A percentile compares a stretch with the other conserved stretches of the same genome.
phyloP scores from a whole-genome alignment of 2,329 filamentous ascomycete genomes.

The Fusarium pseudocircinatum region DNA sequence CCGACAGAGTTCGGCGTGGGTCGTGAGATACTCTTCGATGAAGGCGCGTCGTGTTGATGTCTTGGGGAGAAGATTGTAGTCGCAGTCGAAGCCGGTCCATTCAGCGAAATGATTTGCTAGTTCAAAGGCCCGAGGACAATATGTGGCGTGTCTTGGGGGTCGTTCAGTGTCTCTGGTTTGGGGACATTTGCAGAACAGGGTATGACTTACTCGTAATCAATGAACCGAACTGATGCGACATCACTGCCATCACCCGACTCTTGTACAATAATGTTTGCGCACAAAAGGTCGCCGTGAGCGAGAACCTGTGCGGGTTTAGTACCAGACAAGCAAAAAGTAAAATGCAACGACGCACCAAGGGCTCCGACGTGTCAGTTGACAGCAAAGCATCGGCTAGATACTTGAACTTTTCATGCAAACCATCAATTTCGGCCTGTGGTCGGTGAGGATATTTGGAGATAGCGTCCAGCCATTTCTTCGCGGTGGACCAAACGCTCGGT shows the following conservation, averaged over 20 bases:
- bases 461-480: constrained; percentile 34
- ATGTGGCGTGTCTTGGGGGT: constrained; percentile 33
- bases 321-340: neutral
- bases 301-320: constrained; percentile 20
- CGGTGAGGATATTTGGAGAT: constrained; percentile 10
- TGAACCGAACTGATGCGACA: constrained; percentile 31
- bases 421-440: neutral
- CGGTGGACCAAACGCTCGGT: constrained; percentile 35
- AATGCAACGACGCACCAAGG: constrained; percentile 25
- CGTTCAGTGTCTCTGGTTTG: neutral
- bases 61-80: constrained; percentile 26
- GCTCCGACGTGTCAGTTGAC: constrained; percentile 7
- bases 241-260: neutral
- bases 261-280: constrained; percentile 37
- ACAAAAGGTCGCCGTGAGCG: constrained; percentile 36
- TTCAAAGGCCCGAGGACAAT: constrained; percentile 36
- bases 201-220: constrained; percentile 38
- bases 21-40: constrained; percentile 29
- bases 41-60: constrained; percentile 28
- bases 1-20: constrained; percentile 3
- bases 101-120: constrained; percentile 39
- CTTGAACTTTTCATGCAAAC: constrained; percentile 25
- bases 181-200: neutral
- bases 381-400: constrained; percentile 19
- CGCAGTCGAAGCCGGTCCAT: constrained; percentile 36